These are phyloP conservation scores for Fusarium oligoseptatum DNA, from an alignment of 2,329 filamentous ascomycete genomes.

Conservation along the genomic window DNA sequence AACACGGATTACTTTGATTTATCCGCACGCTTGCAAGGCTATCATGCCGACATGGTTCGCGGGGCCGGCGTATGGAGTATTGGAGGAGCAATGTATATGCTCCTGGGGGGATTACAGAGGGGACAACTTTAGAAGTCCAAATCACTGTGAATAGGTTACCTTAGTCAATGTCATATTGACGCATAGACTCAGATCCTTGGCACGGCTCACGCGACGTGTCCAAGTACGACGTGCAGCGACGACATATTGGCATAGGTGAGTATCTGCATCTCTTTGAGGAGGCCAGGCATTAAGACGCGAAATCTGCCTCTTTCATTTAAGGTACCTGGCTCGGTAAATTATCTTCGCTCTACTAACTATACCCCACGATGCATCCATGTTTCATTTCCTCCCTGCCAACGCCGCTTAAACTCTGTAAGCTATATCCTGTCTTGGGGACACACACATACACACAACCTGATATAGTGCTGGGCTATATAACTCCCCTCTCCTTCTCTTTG, in stretches of 20 bases:
- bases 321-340: constrained; percentile 22
- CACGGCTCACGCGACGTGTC: neutral
- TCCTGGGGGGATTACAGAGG: constrained; percentile 5
- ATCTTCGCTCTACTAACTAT: constrained; percentile 27
- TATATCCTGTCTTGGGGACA: constrained; percentile 30
- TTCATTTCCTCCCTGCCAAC: constrained; percentile 40
- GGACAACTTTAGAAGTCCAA: constrained; percentile 6
- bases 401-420: constrained; percentile 40
- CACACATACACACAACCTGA: constrained; percentile 1
- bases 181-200: constrained; percentile 29
- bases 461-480: constrained; percentile 7
- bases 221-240: neutral
- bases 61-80: constrained; percentile 43
- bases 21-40: constrained; percentile 19
- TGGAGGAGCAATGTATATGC: constrained; percentile 13
- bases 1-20: constrained; percentile 35
- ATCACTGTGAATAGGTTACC: constrained; percentile 11
- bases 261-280: neutral
- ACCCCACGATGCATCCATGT: constrained; percentile 22
- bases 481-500: constrained; percentile 4
- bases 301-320: constrained; percentile 16
- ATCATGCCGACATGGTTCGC: constrained; percentile 9
- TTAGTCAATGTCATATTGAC: constrained; percentile 18
- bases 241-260: neutral
- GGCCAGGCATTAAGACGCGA: neutral